These are phyloP conservation scores for Ganoderma boninense DNA, from an alignment of 1,284 basidiomycete genomes.

Conservation along the genomic window DNA sequence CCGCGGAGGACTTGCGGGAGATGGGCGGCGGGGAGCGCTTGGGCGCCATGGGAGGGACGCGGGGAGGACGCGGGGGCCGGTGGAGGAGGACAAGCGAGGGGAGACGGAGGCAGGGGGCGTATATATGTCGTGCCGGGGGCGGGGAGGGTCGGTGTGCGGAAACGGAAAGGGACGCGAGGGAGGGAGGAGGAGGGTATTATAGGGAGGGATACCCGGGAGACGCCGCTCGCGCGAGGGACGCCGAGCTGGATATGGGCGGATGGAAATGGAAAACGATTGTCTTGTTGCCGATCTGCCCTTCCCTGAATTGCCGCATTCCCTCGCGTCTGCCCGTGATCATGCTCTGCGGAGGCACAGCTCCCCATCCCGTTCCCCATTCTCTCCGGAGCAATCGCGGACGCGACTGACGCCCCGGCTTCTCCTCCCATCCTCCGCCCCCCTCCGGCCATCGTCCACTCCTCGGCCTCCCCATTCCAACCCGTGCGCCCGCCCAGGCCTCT, in stretches of 20 bases:
- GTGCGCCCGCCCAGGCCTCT: background rate
- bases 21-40: slow-evolving; percentile 16
- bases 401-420: slow-evolving; percentile 3
- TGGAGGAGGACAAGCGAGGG: slow-evolving; percentile 2
- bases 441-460: background rate
- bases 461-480: slow-evolving; percentile 3
- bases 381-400: slow-evolving; percentile 4
- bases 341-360: background rate
- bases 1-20: slow-evolving; percentile 19
- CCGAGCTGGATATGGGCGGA: slow-evolving; percentile 13
- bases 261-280: slow-evolving; percentile 32
- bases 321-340: slow-evolving; percentile 6
- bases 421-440: background rate
- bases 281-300: slow-evolving; percentile 31
- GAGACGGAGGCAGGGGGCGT: slow-evolving; percentile 8
- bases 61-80: slow-evolving; percentile 4
- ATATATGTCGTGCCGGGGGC: slow-evolving; percentile 22
- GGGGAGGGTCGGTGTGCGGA: slow-evolving; percentile 10
- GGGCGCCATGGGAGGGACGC: slow-evolving; percentile 20
- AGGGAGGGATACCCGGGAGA: slow-evolving; percentile 19
- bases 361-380: slow-evolving; percentile 10
- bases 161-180: slow-evolving; percentile 14
- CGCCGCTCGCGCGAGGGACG: slow-evolving; percentile 23
- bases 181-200: slow-evolving; percentile 20
- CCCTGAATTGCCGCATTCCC: slow-evolving; percentile 10